Conservation (phyloP, 164 flowering plant genomes). For the Annona cherimola region DNA sequence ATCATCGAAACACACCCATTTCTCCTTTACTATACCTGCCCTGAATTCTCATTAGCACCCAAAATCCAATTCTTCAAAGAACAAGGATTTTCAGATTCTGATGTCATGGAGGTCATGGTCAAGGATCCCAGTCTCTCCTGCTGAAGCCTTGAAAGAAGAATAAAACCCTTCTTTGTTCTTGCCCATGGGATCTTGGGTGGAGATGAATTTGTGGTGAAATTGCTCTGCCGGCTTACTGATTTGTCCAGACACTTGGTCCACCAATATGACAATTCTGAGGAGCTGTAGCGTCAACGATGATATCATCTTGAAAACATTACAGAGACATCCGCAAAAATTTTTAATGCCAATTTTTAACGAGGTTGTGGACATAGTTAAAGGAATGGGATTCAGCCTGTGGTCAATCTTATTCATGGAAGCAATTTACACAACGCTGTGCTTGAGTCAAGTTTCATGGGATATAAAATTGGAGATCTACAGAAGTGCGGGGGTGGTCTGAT, state of each 20-base stretch:
- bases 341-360: background rate
- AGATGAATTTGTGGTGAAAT: background rate
- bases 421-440: background rate
- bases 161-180: background rate
- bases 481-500: slow-evolving; percentile 11
- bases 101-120: background rate
- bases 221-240: background rate
- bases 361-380: background rate
- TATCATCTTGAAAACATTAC: background rate
- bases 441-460: slow-evolving; percentile 7
- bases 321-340: background rate
- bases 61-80: slow-evolving; percentile 5
- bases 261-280: slow-evolving; percentile 4
- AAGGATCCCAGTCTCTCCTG: background rate
- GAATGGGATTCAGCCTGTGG: slow-evolving; percentile 6
- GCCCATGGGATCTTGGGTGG: background rate
- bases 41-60: slow-evolving; percentile 9
- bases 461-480: slow-evolving; percentile 6
- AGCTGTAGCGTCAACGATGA: background rate
- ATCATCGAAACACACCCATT: background rate
- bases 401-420: slow-evolving; percentile 6
- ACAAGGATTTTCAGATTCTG: slow-evolving; percentile 8
- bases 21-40: background rate
- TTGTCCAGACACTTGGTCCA: background rate
- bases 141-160: slow-evolving; percentile 3